These are phyloP conservation scores for Paraconiothyrium brasiliense DNA, from an alignment of 2,329 filamentous ascomycete species.

Conservation along the genomic window DNA sequence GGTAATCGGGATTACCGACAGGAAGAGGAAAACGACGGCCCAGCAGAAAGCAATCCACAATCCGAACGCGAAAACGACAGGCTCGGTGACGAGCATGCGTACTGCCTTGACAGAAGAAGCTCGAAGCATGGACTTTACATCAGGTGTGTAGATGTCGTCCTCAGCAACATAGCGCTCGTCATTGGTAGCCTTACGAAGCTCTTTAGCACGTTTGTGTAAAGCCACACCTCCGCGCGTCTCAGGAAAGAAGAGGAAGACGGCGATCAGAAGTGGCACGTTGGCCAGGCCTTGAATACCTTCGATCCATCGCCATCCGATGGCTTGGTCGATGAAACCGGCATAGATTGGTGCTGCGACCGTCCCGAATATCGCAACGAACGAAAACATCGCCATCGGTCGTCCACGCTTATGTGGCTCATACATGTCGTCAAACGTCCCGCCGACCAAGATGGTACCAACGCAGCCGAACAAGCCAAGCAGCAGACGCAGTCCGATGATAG, in stretches of 20 bases:
- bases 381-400: constrained; percentile 42
- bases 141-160: constrained; percentile 62
- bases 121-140: constrained; percentile 57
- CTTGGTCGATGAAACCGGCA: constrained; percentile 63
- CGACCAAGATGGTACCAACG: constrained; percentile 40
- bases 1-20: constrained; percentile 48
- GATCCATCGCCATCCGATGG: constrained; percentile 64
- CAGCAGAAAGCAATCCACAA: constrained; percentile 64
- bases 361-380: constrained; percentile 48
- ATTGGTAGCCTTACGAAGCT: constrained; percentile 57
- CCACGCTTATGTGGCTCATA: constrained; percentile 39
- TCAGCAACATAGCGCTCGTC: constrained; percentile 61
- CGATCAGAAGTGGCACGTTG: constrained; percentile 60
- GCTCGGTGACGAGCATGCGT: constrained; percentile 60
- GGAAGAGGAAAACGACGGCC: constrained; percentile 65
- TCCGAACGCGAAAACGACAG: constrained; percentile 61
- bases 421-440: constrained; percentile 41
- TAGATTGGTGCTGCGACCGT: constrained; percentile 64
- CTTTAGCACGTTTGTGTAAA: constrained; percentile 61
- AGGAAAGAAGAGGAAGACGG: constrained; percentile 56
- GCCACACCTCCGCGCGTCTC: constrained; percentile 60
- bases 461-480: constrained; percentile 39
- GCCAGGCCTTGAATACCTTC: constrained; percentile 63
- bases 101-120: constrained; percentile 63
- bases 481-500: constrained; percentile 39